Evolutionary conservation across 2,329 filamentous ascomycete species (phyloP).

Genomic region (Colletotrichum lindemuthianum): DNA sequence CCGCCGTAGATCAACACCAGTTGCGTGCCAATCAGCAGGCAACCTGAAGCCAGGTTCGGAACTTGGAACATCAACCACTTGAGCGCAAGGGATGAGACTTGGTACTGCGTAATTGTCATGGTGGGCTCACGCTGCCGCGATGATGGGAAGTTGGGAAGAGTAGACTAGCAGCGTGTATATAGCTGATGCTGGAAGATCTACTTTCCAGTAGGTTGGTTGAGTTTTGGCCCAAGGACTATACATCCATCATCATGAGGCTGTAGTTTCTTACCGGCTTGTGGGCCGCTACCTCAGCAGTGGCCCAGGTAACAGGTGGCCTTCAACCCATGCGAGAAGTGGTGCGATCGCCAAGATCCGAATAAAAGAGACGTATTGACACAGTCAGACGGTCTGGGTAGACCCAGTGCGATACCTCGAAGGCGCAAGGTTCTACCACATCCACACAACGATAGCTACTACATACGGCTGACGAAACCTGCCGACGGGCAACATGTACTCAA

Average conservation of each 20-base stretch:
- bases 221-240: not conserved
- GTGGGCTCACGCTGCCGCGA: not conserved
- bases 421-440: conserved; percentile 63
- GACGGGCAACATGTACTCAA: conserved; percentile 57
- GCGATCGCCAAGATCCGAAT: not conserved
- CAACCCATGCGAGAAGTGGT: conserved; percentile 17
- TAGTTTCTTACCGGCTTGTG: not conserved
- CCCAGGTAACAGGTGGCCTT: conserved; percentile 22
- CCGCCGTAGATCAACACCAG: conserved; percentile 20
- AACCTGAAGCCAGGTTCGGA: not conserved
- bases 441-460: conserved; percentile 63
- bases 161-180: too few species aligned
- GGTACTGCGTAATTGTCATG: not conserved
- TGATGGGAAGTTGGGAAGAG: not conserved
- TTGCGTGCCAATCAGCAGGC: conserved; percentile 27
- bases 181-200: not conserved
- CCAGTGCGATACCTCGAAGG: conserved; percentile 52
- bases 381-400: conserved; percentile 20
- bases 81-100: conserved; percentile 28
- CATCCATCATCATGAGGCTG: conserved; percentile 14
- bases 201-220: not conserved
- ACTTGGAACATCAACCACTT: conserved; percentile 17
- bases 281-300: not conserved
- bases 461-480: conserved; percentile 57
- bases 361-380: not conserved